Evolutionary conservation across 805 yeast species (phyloP).

Genomic region (Saccharomycopsis javanensis): DNA sequence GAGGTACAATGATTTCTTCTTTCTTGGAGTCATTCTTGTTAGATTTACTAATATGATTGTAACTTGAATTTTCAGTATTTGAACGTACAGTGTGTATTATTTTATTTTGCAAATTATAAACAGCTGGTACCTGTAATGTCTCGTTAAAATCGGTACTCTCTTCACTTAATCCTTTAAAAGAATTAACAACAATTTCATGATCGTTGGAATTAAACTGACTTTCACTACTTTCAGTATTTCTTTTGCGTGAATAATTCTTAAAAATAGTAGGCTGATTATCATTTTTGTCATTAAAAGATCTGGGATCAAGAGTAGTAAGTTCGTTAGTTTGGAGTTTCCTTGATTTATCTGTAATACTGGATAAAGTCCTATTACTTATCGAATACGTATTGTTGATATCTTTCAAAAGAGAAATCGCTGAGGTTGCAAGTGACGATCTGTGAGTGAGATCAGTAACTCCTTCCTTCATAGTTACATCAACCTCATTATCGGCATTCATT

Average conservation of each 20-base stretch:
- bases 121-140: not conserved
- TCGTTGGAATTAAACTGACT: not conserved
- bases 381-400: not conserved
- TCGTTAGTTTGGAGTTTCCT: not conserved
- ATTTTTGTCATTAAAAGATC: not conserved
- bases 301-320: not conserved
- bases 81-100: not conserved
- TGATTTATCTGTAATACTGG: not conserved
- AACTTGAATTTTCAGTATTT: not conserved
- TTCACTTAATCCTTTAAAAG: not conserved
- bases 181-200: not conserved
- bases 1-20: not conserved
- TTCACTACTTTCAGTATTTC: not conserved
- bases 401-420: not conserved
- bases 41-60: not conserved
- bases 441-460: not conserved
- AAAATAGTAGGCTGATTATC: not conserved
- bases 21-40: not conserved
- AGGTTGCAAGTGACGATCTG: not conserved
- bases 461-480: not conserved
- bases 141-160: not conserved
- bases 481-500: not conserved
- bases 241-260: not conserved
- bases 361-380: not conserved
- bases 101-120: not conserved